These are phyloP conservation scores for Linnemannia elongata DNA, from an alignment of 192 early-diverging fungal genomes.

Conservation along the genomic window DNA sequence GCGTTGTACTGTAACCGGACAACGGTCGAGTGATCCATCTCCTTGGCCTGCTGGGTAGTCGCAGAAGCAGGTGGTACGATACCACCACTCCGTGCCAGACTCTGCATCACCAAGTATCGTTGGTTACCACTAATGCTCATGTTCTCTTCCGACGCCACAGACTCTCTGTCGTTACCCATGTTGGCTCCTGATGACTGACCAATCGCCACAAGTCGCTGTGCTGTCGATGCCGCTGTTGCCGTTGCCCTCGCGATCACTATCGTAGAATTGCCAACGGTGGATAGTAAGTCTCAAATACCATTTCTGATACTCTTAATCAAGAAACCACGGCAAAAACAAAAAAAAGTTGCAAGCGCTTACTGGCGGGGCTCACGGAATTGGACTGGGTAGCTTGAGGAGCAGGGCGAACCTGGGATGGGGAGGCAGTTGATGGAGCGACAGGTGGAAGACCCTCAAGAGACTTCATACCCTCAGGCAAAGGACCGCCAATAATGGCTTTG, in stretches of 20 bases:
- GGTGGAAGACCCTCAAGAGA: constrained; percentile 71
- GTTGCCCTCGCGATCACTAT: constrained; percentile 59
- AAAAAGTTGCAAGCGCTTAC: constrained; percentile 13
- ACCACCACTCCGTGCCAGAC: constrained; percentile 62
- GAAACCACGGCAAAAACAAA: neutral
- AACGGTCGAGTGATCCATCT: constrained; percentile 62
- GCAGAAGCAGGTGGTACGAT: constrained; percentile 33
- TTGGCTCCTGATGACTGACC: constrained; percentile 42
- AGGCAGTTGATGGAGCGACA: constrained; percentile 12
- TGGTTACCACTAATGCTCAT: constrained; percentile 68
- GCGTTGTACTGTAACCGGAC: constrained; percentile 80
- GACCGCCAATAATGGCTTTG: constrained; percentile 81
- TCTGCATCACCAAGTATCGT: constrained; percentile 81
- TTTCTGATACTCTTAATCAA: neutral
- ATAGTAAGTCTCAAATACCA: neutral
- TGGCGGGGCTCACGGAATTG: constrained; percentile 23
- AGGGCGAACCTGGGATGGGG: constrained; percentile 23
- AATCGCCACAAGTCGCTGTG: constrained; percentile 59
- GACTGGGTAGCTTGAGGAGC: constrained; percentile 40
- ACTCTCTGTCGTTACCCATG: constrained; percentile 54
- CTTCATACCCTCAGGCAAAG: constrained; percentile 85
- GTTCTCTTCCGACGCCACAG: constrained; percentile 67
- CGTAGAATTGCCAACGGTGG: neutral
- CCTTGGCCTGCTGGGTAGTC: neutral
- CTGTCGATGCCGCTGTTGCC: constrained; percentile 63